Evolutionary conservation across 2,329 filamentous ascomycete species (phyloP).

Genomic region (Ceratocystis lukuohia): DNA sequence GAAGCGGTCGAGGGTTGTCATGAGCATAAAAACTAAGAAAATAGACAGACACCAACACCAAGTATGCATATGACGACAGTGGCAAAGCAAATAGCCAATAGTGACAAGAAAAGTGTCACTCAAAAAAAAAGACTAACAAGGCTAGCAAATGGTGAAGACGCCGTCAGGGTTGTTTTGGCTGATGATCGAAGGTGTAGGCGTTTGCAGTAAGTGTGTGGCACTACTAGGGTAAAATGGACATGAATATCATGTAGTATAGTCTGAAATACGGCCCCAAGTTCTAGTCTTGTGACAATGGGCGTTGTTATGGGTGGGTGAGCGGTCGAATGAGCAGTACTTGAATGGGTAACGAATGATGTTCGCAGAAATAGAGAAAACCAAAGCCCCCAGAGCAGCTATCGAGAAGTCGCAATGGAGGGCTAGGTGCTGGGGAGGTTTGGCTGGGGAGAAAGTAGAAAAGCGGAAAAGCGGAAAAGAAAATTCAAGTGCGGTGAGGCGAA

Average conservation of each 20-base stretch:
- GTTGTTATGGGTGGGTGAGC: background rate
- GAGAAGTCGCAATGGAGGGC: background rate
- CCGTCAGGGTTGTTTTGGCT: background rate
- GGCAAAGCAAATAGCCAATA: background rate
- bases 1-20: background rate
- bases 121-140: background rate
- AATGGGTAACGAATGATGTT: background rate
- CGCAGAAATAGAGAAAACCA: background rate
- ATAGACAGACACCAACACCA: background rate
- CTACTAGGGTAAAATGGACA: background rate
- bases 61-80: background rate
- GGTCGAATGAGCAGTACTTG: background rate
- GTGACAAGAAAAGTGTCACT: background rate
- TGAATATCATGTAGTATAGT: background rate
- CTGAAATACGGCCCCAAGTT: background rate
- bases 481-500: background rate
- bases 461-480: background rate
- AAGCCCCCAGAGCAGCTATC: background rate
- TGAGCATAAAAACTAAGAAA: background rate
- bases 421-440: background rate
- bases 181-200: background rate
- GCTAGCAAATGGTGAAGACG: background rate
- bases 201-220: background rate
- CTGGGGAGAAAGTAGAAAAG: background rate
- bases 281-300: background rate